A percentile compares a stretch with the other conserved stretches of the same genome.
Evolutionary conservation across 805 yeast genomes (phyloP).

Genomic region (Jamesozyma piceae): DNA sequence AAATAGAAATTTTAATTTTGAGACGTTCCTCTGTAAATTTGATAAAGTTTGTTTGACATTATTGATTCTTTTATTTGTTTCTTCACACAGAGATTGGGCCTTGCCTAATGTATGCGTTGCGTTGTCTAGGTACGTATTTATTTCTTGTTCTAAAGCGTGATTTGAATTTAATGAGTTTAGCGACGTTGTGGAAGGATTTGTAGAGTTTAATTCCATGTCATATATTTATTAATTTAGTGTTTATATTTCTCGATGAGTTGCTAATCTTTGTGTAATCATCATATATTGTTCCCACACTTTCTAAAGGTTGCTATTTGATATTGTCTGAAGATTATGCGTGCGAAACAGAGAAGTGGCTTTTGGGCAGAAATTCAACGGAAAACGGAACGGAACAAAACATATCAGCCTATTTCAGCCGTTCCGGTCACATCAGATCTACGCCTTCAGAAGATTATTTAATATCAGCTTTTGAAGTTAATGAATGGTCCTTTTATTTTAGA

Average conservation of each 20-base stretch:
- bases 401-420: too few species aligned
- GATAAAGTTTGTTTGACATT: not conserved
- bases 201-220: not conserved
- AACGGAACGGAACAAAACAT: too few species aligned
- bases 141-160: not conserved
- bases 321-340: too few species aligned
- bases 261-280: too few species aligned
- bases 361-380: too few species aligned
- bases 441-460: too few species aligned
- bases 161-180: not conserved
- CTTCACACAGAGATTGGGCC: conserved; percentile 45
- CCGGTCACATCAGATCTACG: too few species aligned
- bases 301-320: too few species aligned
- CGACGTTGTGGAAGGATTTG: not conserved
- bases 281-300: too few species aligned
- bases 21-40: not conserved
- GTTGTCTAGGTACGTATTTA: conserved; percentile 23
- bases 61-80: conserved; percentile 31
- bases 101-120: conserved; percentile 29
- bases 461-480: too few species aligned
- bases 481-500: too few species aligned
- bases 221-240: not conserved
- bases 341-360: too few species aligned
- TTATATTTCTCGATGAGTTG: not conserved
- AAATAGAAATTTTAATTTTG: conserved; percentile 35